phyloP scores from a whole-genome alignment of 352 stramenopile genomes.

The Plasmopara halstedii region DNA sequence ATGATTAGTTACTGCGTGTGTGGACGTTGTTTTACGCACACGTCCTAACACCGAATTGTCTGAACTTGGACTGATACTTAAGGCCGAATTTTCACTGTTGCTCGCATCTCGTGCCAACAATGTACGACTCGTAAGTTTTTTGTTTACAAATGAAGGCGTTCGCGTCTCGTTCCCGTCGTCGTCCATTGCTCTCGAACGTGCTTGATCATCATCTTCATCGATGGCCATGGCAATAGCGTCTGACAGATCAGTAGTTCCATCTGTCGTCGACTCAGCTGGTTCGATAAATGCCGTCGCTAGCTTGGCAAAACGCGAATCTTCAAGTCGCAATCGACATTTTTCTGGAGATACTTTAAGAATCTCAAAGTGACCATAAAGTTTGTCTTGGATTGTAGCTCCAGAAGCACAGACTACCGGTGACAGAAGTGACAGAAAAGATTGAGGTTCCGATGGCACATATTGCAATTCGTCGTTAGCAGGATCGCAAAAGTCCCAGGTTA shows the following conservation, averaged over 20 bases:
- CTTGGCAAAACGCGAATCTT: slow-evolving; percentile 44
- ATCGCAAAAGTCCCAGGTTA: slow-evolving; percentile 66
- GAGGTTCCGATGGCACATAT: slow-evolving; percentile 58
- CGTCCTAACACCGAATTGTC: slow-evolving; percentile 22
- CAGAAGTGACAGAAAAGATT: slow-evolving; percentile 42
- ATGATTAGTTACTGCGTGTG: slow-evolving; percentile 2
- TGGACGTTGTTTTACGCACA: too few species aligned
- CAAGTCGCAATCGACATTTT: slow-evolving; percentile 56
- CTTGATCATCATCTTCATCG: not conserved
- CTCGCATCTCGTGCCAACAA: slow-evolving; percentile 29
- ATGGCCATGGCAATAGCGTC: slow-evolving; percentile 38
- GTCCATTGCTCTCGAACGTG: slow-evolving; percentile 1
- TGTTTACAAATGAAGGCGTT: slow-evolving; percentile 44
- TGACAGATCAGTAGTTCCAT: slow-evolving; percentile 18
- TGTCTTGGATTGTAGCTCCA: slow-evolving; percentile 56
- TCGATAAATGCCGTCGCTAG: slow-evolving; percentile 14
- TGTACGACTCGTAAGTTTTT: slow-evolving; percentile 28
- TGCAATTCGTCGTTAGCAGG: slow-evolving; percentile 62
- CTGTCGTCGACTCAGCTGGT: slow-evolving; percentile 11
- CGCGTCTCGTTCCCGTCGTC: slow-evolving; percentile 33
- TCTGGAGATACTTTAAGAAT: slow-evolving; percentile 49
- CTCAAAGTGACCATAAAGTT: slow-evolving; percentile 58
- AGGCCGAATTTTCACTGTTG: slow-evolving; percentile 24
- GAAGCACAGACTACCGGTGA: slow-evolving; percentile 34
- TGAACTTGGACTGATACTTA: slow-evolving; percentile 4